These are phyloP conservation scores for Spinellus fusiger DNA, from an alignment of 192 early-diverging fungal genomes.

Conservation along the genomic window DNA sequence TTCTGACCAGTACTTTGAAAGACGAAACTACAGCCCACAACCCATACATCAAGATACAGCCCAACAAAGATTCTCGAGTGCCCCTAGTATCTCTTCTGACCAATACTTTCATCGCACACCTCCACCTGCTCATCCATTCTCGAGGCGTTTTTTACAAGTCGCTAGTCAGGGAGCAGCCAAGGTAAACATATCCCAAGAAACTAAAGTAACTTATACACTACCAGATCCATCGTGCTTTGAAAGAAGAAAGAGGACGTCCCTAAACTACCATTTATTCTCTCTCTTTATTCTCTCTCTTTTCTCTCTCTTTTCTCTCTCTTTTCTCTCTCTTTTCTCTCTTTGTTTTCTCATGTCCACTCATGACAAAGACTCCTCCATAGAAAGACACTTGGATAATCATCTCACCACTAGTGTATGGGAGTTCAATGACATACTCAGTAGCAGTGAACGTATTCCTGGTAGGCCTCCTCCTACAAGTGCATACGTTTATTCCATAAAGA, in stretches of 20 bases:
- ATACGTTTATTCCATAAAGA: not conserved
- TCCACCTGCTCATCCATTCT: slow-evolving; percentile 20
- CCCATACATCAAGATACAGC: slow-evolving; percentile 39
- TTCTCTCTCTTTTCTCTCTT: too few relatives aligned
- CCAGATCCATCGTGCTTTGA: too few relatives aligned
- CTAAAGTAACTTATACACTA: not conserved
- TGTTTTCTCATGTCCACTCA: too few relatives aligned
- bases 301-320: not conserved
- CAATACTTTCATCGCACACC: slow-evolving; percentile 61
- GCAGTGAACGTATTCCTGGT: too few relatives aligned
- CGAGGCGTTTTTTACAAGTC: slow-evolving; percentile 40
- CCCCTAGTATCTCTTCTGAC: slow-evolving; percentile 74
- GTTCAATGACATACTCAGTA: too few relatives aligned
- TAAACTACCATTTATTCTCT: not conserved
- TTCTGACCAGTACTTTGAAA: slow-evolving; percentile 88
- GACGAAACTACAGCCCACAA: slow-evolving; percentile 55
- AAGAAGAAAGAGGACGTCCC: not conserved
- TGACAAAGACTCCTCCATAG: too few relatives aligned
- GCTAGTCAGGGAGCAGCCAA: slow-evolving; percentile 44
- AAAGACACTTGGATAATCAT: too few relatives aligned
- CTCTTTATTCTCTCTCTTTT: not conserved
- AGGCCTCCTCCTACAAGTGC: too few relatives aligned
- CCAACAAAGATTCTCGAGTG: slow-evolving; percentile 64
- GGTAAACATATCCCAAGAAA: slow-evolving; percentile 32
- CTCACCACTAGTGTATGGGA: too few relatives aligned